Evolutionary conservation across 2,329 filamentous ascomycete species (phyloP), one percentile per base, ranked within the genome.

Genomic region (Anthostomella pinea): DNA sequence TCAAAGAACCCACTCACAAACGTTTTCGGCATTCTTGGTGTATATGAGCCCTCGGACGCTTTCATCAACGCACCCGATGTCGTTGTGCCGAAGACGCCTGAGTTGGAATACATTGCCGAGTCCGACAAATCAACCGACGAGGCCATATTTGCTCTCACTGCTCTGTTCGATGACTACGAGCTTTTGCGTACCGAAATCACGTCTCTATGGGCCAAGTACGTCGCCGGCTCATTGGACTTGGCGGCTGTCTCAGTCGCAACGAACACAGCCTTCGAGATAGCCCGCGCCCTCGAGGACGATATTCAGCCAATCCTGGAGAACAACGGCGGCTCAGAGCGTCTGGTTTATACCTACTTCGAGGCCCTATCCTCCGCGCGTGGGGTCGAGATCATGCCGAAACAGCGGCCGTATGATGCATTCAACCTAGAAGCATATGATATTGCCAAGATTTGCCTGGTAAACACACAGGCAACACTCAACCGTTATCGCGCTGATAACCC

Each of bases 201-300:
- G 16, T 14, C 7, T 9, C 16, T 30, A 10, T 30, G 14, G 28
- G 17, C n/a, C 17, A n/a, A 19, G 16, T 30, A 30, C 28, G 17
- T 9, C n/a, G 11, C 9, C 8, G 28, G 13, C 13, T 9, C 14
- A 9, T 16, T 30, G 8, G 17, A 30, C 16, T 16, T 30, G n/a
- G 17, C 28, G 11, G 28, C 17, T 14, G 17, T 30, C 16, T 15
- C 14, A 8, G 28, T 30, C 8, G 13, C 28, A 15, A 30, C 16
- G 11, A 30, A 30, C 16, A 30, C 28, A 10, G 28, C 28, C 17
- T 14, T 30, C 16, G 28, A 30, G 13, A 8, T 30, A 16, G 28
- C 16, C 13, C 28, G 28, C 8, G 17, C 8, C 28, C 16, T 17
- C 14, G 17, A 30, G 17, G 28, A 20, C 9, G 28, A 20, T 16